Conservation (phyloP, 140 eudicot species). For the Oenanthe javanica region DNA sequence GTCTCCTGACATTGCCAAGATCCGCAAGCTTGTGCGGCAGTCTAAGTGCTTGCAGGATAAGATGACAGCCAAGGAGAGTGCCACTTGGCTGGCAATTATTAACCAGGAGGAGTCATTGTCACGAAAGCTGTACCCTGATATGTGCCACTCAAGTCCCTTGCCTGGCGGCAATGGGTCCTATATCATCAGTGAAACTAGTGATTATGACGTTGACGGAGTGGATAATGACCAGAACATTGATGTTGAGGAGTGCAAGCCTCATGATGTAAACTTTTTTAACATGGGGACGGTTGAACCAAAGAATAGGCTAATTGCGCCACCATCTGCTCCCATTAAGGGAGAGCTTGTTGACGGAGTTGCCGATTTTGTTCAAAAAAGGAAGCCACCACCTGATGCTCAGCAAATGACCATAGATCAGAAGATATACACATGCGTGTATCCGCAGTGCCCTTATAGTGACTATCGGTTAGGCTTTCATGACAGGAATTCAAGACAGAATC, state of each 20-base stretch:
- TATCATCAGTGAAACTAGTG: slow-evolving; percentile 46
- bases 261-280: slow-evolving; percentile 29
- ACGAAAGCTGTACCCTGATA: slow-evolving; percentile 40
- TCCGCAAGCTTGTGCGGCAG: slow-evolving; percentile 58
- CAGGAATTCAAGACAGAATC: slow-evolving; percentile 48
- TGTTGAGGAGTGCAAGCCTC: slow-evolving; percentile 49
- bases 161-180: slow-evolving; percentile 35
- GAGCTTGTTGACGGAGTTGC: slow-evolving; percentile 33
- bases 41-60: slow-evolving; percentile 65
- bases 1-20: slow-evolving; percentile 56
- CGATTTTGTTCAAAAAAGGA: slow-evolving; percentile 42
- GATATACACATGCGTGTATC: slow-evolving; percentile 45
- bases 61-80: slow-evolving; percentile 68
- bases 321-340: slow-evolving; percentile 47
- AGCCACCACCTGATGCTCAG: slow-evolving; percentile 35
- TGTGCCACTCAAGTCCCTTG: slow-evolving; percentile 32
- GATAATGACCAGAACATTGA: slow-evolving; percentile 42
- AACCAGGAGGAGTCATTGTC: slow-evolving; percentile 52
- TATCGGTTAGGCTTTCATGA: slow-evolving; percentile 43
- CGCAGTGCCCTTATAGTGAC: slow-evolving; percentile 48
- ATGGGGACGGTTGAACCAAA: slow-evolving; percentile 30
- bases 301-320: slow-evolving; percentile 22
- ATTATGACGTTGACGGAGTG: slow-evolving; percentile 60
- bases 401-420: slow-evolving; percentile 30
- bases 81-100: slow-evolving; percentile 57